Conservation (phyloP, 768 basidiomycete genomes). For the Filobasidium floriforme region DNA sequence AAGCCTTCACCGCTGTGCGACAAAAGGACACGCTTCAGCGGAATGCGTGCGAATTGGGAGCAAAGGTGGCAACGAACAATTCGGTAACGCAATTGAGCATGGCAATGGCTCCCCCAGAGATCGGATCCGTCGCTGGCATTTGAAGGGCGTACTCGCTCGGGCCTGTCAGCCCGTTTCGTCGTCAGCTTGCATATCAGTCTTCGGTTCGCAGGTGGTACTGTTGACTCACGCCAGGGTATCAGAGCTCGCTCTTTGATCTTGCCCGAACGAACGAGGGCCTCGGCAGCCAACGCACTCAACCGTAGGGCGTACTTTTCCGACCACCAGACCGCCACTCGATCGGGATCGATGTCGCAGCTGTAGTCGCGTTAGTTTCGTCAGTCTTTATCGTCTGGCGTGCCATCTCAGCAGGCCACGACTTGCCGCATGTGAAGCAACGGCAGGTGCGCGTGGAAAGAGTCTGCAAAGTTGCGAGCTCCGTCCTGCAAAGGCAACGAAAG, state of each 20-base stretch:
- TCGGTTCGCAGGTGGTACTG: neutral
- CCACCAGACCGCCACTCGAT: slow-evolving; percentile 57
- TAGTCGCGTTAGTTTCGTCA: neutral
- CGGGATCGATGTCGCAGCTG: slow-evolving; percentile 54
- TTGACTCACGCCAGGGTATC: neutral
- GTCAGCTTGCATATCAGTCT: neutral
- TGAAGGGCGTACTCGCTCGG: neutral
- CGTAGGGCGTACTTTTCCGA: slow-evolving; percentile 49
- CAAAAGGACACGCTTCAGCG: no score
- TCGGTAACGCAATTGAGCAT: neutral
- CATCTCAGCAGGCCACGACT: neutral
- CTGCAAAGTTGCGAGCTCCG: slow-evolving; percentile 49
- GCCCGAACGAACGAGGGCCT: slow-evolving; percentile 41
- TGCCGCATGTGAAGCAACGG: slow-evolving; percentile 18
- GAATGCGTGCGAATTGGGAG: neutral
- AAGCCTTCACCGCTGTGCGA: neutral
- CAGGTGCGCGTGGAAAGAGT: slow-evolving; percentile 3
- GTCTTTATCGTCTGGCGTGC: neutral
- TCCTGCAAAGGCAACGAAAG: slow-evolving; percentile 20
- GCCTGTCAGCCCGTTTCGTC: neutral
- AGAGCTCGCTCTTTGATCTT: neutral
- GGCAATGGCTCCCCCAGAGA: neutral
- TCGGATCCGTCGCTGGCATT: neutral
- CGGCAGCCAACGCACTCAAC: slow-evolving; percentile 55
- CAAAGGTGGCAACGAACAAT: neutral